Percentiles rank a stretch among this genome's conserved stretches.
phyloP scores from a whole-genome alignment of 2,329 filamentous ascomycete genomes.

The Periconia digitata region DNA sequence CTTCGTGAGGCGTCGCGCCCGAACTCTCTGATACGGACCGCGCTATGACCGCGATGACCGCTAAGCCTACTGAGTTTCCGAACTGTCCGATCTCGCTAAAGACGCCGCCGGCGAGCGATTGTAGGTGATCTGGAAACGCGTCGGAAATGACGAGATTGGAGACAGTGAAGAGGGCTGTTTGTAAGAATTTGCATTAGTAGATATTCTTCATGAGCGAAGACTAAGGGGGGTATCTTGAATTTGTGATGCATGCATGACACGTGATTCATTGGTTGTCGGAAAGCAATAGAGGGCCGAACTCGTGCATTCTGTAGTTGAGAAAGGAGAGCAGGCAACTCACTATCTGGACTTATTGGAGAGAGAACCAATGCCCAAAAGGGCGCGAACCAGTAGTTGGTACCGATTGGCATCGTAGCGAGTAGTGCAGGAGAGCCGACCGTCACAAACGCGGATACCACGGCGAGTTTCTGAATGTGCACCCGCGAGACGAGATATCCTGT shows the following conservation, averaged over 20 bases:
- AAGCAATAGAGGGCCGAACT: slow-evolving; percentile 2
- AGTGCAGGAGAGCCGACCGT: neutral
- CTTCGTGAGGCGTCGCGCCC: slow-evolving; percentile 1
- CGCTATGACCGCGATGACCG: slow-evolving; percentile 1
- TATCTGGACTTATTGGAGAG: too few species aligned
- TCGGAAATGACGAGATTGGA: slow-evolving; percentile 3
- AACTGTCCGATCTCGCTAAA: slow-evolving; percentile 3
- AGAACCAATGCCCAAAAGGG: too few species aligned
- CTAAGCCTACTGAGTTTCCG: slow-evolving; percentile 4
- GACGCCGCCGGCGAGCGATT: slow-evolving; percentile 43
- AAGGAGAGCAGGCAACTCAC: too few species aligned
- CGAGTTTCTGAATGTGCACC: neutral
- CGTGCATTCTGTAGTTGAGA: too few species aligned
- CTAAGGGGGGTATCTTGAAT: too few species aligned
- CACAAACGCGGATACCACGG: neutral
- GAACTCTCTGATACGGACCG: slow-evolving; percentile 1
- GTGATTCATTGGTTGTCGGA: slow-evolving; percentile 1
- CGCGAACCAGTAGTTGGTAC: too few species aligned
- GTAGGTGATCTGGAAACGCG: slow-evolving; percentile 35
- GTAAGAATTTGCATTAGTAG: neutral
- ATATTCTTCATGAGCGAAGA: too few species aligned
- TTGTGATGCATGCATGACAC: neutral
- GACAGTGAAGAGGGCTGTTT: slow-evolving; percentile 1
- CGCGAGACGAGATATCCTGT: neutral
- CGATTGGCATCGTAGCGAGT: neutral